Evolutionary conservation across 352 stramenopile genomes (phyloP), one percentile per base, ranked within the genome.

Genomic region (Pythium brassicae): DNA sequence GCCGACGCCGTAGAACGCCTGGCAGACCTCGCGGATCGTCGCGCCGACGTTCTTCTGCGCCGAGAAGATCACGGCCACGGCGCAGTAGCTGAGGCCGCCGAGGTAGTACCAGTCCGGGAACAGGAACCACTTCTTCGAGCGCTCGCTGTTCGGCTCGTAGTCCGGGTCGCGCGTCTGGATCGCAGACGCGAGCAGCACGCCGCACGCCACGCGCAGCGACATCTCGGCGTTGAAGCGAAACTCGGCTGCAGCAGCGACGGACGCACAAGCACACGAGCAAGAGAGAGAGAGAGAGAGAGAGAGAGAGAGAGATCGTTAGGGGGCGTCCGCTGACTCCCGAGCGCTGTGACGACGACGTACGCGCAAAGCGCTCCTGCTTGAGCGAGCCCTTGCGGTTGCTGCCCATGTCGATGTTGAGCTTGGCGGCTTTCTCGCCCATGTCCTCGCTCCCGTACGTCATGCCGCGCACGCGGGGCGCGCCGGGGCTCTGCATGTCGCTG

Each of bases 31-130:
- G 25, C 66, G 81, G 19, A 87, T 68, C 20, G 79, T 92, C 4
- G 69, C 78, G 27, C 82, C 82, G 5, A 89, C 68, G 54, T 87
- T 92, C 58, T 86, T 86, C 19, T 75, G 69, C 9, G 79, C 68
- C n/a, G 77, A 85, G 58, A 90, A 92, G 45, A 92, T 88, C 14
- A 87, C 78, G 29, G 79, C 78, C 20, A 86, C 72, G 12, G 79
- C 82, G 43, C 81, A 87, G 63, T 92, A 92, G 57, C 78, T 89
- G 19, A 92, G 65, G 65, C 81, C 81, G 45, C 81, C 81, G 39
- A 74, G 55, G 44, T 78, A 81, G 60, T 81, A 86, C 75, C 76
- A 90, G 11, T 77, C 55, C 0, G 82, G 82, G 34, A 92, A 92
- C 25, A 92, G 63, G 15, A 74, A 65, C 82, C 82, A 92, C 50